phyloP scores from a whole-genome alignment of 176 grass and related monocot species.

The Microstegium vimineum region DNA sequence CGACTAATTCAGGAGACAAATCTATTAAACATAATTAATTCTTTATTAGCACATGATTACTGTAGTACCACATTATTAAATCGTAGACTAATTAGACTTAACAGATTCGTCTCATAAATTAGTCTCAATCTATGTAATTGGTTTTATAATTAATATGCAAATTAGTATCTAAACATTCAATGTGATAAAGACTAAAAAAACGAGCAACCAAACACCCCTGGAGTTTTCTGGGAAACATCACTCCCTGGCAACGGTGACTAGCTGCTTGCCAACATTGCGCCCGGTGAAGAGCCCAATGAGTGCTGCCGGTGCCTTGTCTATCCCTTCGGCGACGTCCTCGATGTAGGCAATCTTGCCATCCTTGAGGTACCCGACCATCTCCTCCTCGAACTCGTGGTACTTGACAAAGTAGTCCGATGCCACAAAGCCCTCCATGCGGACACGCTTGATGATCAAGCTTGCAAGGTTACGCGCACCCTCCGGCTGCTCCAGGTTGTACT shows the following conservation, averaged over 20 bases:
- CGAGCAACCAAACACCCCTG: no score
- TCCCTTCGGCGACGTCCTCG: slow-evolving; percentile 45
- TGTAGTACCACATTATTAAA: no score
- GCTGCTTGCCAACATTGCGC: slow-evolving; percentile 39
- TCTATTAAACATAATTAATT: no score
- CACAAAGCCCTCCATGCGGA: slow-evolving; percentile 45
- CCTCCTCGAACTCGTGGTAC: slow-evolving; percentile 33
- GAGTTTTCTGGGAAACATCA: not conserved
- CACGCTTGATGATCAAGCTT: slow-evolving; percentile 13
- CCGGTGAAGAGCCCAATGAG: slow-evolving; percentile 37
- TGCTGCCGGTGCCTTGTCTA: slow-evolving; percentile 25
- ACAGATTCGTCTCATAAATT: no score
- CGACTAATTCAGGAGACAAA: no score
- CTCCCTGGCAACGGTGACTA: slow-evolving; percentile 17
- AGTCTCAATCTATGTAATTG: no score
- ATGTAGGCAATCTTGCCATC: slow-evolving; percentile 36
- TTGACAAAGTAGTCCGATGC: slow-evolving; percentile 14
- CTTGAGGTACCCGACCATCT: slow-evolving; percentile 25
- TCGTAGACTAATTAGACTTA: no score
- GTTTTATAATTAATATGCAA: no score
- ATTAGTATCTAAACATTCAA: no score
- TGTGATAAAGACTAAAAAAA: no score
- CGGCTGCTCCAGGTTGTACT: slow-evolving; percentile 30
- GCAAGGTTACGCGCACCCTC: slow-evolving; percentile 19
- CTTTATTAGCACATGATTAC: no score